A percentile compares a stretch with the other conserved stretches of the same genome.
These are phyloP conservation scores for Wallacemonas sp. DNA, from an alignment of 208 protist species.

Conservation along the genomic window DNA sequence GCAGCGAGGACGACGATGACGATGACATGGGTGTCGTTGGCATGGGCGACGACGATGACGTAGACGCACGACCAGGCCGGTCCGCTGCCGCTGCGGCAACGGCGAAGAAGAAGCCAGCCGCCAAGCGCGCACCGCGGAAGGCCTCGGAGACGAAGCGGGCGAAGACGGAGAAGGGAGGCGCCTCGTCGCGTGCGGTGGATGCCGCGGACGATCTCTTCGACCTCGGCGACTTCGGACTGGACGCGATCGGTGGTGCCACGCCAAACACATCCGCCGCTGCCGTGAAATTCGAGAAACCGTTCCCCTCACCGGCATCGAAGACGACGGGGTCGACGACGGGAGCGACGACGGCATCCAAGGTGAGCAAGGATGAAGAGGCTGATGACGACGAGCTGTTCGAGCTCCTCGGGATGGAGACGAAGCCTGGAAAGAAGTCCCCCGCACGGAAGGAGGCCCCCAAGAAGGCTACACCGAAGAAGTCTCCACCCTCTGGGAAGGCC, in stretches of 20 bases:
- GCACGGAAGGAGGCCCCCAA: slow-evolving; percentile 10
- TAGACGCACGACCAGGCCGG: not conserved
- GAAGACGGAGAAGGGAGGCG: slow-evolving; percentile 18
- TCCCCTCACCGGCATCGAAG: not conserved
- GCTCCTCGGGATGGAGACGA: slow-evolving; percentile 16
- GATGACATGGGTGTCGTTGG: slow-evolving; percentile 28
- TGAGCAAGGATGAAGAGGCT: slow-evolving; percentile 14
- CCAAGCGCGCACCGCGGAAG: slow-evolving; percentile 19
- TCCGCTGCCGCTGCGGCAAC: slow-evolving; percentile 1
- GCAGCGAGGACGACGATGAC: slow-evolving; percentile 20
- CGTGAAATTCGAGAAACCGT: slow-evolving; percentile 8
- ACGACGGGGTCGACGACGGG: not conserved
- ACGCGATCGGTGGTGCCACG: slow-evolving; percentile 32
- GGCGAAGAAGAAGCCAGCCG: slow-evolving; percentile 20
- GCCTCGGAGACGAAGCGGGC: slow-evolving; percentile 13
- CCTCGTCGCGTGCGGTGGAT: not conserved
- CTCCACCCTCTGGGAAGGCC: slow-evolving; percentile 14
- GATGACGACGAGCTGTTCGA: slow-evolving; percentile 31
- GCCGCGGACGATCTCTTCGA: slow-evolving; percentile 56
- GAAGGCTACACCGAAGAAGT: slow-evolving; percentile 3
- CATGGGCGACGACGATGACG: slow-evolving; percentile 34
- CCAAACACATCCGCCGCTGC: not conserved
- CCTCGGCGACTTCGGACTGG: slow-evolving; percentile 77
- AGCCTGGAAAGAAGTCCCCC: not conserved
- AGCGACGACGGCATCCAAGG: not conserved